These are phyloP conservation scores for Psilocybe tampanensis DNA, from an alignment of 768 basidiomycete genomes.

Conservation along the genomic window DNA sequence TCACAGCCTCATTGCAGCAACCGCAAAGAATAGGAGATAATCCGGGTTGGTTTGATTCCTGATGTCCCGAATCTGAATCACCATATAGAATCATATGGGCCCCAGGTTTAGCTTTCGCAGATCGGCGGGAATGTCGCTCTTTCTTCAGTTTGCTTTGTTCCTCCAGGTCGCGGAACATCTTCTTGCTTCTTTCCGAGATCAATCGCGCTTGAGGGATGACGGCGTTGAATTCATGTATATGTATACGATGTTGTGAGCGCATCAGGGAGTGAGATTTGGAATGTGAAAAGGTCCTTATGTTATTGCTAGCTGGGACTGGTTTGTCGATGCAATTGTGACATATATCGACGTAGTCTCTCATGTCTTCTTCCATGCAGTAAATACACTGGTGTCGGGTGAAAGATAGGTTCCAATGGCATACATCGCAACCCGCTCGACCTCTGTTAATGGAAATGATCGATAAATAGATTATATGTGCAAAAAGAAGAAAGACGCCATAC, in stretches of 20 bases:
- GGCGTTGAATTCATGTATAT: constrained; percentile 6
- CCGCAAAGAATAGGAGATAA: neutral
- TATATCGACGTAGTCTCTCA: constrained; percentile 7
- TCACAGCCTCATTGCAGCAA: constrained; percentile 1
- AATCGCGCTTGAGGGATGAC: constrained; percentile 4
- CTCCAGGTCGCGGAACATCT: constrained; percentile 5
- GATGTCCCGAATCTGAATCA: neutral
- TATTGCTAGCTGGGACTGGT: neutral
- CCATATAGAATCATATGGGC: neutral
- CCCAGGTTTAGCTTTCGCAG: neutral
- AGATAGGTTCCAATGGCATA: constrained; percentile 1
- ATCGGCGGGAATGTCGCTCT: neutral
- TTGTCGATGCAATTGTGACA: constrained; percentile 14
- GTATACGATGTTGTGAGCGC: constrained; percentile 7
- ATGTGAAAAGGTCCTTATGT: neutral
- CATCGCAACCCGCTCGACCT: constrained; percentile 2
- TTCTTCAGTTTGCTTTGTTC: neutral
- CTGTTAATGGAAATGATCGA: neutral
- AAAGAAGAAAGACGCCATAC: neutral
- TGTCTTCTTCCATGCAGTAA: constrained; percentile 11
- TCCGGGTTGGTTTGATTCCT: neutral
- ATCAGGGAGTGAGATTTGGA: constrained; percentile 11
- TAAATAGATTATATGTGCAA: too few species aligned
- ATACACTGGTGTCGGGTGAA: constrained; percentile 16
- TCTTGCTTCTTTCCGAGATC: constrained; percentile 13